Percentiles rank a stretch among this genome's conserved stretches.
phyloP scores from a whole-genome alignment of 2,329 filamentous ascomycete species.

The Fusarium sp. region DNA sequence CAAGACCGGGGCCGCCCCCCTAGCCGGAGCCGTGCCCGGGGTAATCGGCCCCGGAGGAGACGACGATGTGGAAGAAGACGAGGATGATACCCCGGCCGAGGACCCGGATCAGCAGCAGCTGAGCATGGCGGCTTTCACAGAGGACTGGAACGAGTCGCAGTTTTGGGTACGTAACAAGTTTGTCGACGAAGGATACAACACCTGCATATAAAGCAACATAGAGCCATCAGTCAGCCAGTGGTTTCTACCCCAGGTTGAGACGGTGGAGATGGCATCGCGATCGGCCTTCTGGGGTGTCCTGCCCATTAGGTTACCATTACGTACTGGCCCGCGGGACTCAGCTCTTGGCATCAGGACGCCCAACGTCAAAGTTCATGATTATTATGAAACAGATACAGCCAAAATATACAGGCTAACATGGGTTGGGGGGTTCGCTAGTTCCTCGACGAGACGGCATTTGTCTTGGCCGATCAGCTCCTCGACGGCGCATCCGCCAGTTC shows the following conservation, averaged over 20 bases:
- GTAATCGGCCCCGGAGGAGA: constrained; percentile 43
- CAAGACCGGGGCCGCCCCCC: constrained; percentile 32
- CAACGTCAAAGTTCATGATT: constrained; percentile 36
- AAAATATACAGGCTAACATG: constrained; percentile 12
- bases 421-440: constrained; percentile 62
- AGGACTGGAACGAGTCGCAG: constrained; percentile 87
- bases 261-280: constrained; percentile 39
- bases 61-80: not conserved
- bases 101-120: constrained; percentile 61
- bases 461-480: constrained; percentile 74
- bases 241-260: constrained; percentile 3
- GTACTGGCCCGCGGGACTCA: constrained; percentile 30
- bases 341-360: constrained; percentile 17
- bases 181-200: not conserved
- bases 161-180: constrained; percentile 74
- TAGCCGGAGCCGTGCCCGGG: constrained; percentile 51
- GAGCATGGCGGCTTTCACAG: constrained; percentile 77
- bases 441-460: constrained; percentile 75
- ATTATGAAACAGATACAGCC: constrained; percentile 7
- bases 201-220: not conserved
- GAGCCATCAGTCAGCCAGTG: not conserved
- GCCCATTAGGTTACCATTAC: constrained; percentile 36
- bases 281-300: constrained; percentile 28
- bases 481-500: constrained; percentile 67
- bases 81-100: constrained; percentile 53